These are phyloP conservation scores for Stagonosporopsis cucurbitacearum DNA, from an alignment of 2,329 filamentous ascomycete genomes.

Conservation along the genomic window DNA sequence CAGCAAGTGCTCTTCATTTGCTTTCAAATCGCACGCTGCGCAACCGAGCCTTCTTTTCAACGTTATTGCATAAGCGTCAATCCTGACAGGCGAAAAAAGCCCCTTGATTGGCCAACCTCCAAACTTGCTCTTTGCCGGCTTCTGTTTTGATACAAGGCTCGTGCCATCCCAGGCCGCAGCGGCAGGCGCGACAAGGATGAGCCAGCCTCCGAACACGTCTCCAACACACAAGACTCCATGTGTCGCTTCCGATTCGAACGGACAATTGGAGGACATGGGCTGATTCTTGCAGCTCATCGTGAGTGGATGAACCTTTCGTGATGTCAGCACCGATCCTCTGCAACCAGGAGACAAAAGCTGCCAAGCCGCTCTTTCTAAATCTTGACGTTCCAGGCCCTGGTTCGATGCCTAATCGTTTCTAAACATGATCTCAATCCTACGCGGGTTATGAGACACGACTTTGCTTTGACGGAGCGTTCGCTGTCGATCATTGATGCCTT, in stretches of 20 bases:
- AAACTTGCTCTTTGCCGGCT: conserved; percentile 39
- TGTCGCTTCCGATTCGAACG: conserved; percentile 40
- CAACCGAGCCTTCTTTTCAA: conserved; percentile 44
- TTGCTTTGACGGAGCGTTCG: conserved; percentile 1
- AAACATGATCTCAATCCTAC: conserved; percentile 13
- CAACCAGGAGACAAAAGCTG: conserved; percentile 14
- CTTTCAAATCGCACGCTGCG: conserved; percentile 44
- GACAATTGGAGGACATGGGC: conserved; percentile 44
- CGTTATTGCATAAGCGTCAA: conserved; percentile 50
- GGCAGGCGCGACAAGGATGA: conserved; percentile 33
- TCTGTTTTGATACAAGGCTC: conserved; percentile 35
- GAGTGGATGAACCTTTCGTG: conserved; percentile 29
- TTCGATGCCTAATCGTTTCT: conserved; percentile 20
- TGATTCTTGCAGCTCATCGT: conserved; percentile 43
- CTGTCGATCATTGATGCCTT: neutral
- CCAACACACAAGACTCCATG: conserved; percentile 7
- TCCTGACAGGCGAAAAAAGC: conserved; percentile 31
- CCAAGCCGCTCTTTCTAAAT: conserved; percentile 1
- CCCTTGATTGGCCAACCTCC: conserved; percentile 34
- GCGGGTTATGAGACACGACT: conserved; percentile 2
- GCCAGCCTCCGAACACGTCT: conserved; percentile 34
- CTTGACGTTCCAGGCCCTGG: conserved; percentile 26
- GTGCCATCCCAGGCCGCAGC: conserved; percentile 41
- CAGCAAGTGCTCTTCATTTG: conserved; percentile 20
- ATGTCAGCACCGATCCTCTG: conserved; percentile 39